A percentile compares a stretch with the other conserved stretches of the same genome.
phyloP scores from a whole-genome alignment of 1,284 basidiomycete genomes.

The Sphaerobolus stellatus region DNA sequence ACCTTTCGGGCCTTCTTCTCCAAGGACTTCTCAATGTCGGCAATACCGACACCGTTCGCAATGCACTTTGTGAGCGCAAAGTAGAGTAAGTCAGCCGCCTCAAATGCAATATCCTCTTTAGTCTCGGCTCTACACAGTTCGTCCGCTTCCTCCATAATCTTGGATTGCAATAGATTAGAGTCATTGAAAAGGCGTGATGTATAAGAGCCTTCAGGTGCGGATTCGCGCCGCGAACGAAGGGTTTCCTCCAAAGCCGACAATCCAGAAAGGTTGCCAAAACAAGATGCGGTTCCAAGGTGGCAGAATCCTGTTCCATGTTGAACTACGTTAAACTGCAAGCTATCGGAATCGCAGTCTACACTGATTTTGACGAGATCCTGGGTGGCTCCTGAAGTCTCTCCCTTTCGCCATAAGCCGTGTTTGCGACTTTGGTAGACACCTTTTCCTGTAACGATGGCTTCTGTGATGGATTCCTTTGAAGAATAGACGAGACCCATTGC shows the following conservation, averaged over 20 bases:
- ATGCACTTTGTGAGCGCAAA: constrained; percentile 91
- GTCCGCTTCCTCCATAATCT: constrained; percentile 98
- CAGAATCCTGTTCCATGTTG: constrained; percentile 95
- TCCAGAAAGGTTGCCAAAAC: constrained; percentile 81
- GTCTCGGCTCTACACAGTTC: constrained; percentile 87
- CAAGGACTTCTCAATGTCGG: constrained; percentile 84
- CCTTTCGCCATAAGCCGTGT: constrained; percentile 96
- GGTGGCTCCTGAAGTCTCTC: constrained; percentile 92
- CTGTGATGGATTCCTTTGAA: constrained; percentile 83
- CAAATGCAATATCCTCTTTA: constrained; percentile 88
- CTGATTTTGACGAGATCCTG: constrained; percentile 85
- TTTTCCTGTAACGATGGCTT: constrained; percentile 85
- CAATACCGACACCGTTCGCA: constrained; percentile 78
- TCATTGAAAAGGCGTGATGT: constrained; percentile 89
- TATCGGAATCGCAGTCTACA: constrained; percentile 92
- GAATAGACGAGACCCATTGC: constrained; percentile 96
- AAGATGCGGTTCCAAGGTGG: constrained; percentile 83
- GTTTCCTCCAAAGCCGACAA: constrained; percentile 83
- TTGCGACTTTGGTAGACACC: constrained; percentile 97
- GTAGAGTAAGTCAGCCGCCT: constrained; percentile 95
- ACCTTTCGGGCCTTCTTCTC: constrained; percentile 88
- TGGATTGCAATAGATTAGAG: constrained; percentile 77
- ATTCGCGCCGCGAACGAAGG: constrained; percentile 68
- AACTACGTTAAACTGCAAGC: constrained; percentile 87
- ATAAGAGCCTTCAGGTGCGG: constrained; percentile 90